phyloP scores from a whole-genome alignment of 306 rosid genomes.

The Arachis hypogaea region DNA sequence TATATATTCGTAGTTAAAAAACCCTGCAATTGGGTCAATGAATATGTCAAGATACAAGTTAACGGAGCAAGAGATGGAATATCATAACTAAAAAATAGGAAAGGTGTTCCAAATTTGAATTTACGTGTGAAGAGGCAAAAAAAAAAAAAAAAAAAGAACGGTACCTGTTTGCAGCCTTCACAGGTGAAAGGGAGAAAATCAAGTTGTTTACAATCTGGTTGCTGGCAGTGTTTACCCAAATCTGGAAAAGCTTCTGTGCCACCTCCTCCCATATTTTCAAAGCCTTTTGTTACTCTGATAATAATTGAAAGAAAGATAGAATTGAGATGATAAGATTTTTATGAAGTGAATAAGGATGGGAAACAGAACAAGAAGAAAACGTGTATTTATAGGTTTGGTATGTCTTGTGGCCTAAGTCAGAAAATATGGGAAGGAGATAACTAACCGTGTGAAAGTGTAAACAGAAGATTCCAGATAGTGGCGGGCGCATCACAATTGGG shows the following conservation, averaged over 20 bases:
- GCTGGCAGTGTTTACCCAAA: constrained; percentile 84
- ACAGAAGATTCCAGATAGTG: constrained; percentile 31
- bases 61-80: not conserved
- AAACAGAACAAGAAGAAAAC: not conserved
- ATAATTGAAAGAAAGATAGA: not conserved
- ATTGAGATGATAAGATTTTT: not conserved
- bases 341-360: not conserved
- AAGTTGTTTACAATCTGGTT: constrained; percentile 67
- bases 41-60: no score
- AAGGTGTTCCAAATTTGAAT: not conserved
- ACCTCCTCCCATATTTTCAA: constrained; percentile 43
- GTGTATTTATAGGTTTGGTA: constrained; percentile 41
- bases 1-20: no score
- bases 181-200: constrained; percentile 93
- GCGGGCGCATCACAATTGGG: not conserved
- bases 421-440: not conserved
- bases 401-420: constrained; percentile 44
- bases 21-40: not conserved
- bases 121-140: not conserved
- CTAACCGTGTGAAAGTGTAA: not conserved
- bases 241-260: constrained; percentile 96
- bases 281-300: no score
- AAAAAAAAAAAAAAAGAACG: not conserved
- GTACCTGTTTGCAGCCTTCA: constrained; percentile 64
- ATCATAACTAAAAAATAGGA: not conserved